Percentiles rank a stretch among this genome's conserved stretches.
phyloP scores from a whole-genome alignment of 345 rosid genomes.

The Rhodamnia argentea region DNA sequence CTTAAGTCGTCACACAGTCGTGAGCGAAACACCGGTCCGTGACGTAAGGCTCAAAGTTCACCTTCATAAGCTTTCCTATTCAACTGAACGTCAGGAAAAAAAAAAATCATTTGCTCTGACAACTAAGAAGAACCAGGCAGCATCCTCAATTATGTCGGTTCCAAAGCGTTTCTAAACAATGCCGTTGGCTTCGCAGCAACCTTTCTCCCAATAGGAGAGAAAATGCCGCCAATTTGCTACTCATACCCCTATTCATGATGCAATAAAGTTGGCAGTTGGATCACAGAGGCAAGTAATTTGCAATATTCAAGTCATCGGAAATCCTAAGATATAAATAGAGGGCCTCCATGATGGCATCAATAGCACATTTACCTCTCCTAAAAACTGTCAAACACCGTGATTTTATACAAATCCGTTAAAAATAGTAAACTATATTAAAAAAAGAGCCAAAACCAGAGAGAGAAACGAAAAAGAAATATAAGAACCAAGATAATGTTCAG shows the following conservation, averaged over 20 bases:
- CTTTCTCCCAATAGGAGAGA: neutral
- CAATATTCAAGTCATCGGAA: neutral
- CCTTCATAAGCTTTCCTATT: neutral
- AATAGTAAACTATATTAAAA: neutral
- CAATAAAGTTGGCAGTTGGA: neutral
- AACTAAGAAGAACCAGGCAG: neutral
- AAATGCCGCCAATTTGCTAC: neutral
- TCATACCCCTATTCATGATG: neutral
- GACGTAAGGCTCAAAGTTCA: neutral
- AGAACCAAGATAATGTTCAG: neutral
- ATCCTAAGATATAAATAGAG: neutral
- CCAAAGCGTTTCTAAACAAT: neutral
- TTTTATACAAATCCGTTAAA: neutral
- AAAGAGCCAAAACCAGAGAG: neutral
- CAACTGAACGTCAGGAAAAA: neutral
- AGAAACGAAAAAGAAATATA: neutral
- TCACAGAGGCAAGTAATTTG: neutral
- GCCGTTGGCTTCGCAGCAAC: neutral
- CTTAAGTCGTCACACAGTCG: no score
- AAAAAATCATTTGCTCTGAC: neutral
- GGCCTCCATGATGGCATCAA: neutral
- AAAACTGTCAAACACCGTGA: neutral
- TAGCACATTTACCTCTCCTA: neutral
- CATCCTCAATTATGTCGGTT: neutral
- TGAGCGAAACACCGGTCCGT: no score